Base-by-base conservation (phyloP, 2,329 filamentous ascomycete species). In the Ophiobolus disseminans region DNA sequence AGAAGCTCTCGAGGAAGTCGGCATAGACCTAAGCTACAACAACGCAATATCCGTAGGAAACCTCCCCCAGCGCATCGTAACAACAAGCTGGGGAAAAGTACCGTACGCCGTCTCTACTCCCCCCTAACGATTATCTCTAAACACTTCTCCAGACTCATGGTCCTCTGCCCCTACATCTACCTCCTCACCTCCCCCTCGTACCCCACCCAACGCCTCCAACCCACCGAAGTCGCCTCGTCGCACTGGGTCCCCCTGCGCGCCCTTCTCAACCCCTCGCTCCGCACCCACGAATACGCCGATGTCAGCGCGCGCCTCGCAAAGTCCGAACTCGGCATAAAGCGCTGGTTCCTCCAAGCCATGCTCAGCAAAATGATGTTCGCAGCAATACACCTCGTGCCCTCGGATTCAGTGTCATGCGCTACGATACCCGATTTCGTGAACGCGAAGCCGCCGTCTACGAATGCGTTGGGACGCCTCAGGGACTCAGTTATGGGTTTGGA, bases 331-430 rank as follows among this genome's bases (percentile, higher is more conserved):
- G 76, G 80, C 11, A 66, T 85, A 30, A 73, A 80, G 56, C 81
- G 81, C 50, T 77, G 79, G 60, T 76, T 84, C 53, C 73, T 84
- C 28, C 78, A 82, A 32, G 75, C 78, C 23, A 76, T 85, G 60
- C 76, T 88, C 39, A 86, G 86, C 9, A 80, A 81, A 50, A 88
- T 89, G 85, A 78, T 84, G 59, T 88, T 88, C 62, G 83, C 85
- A 19, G 86, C 86, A 5, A 81, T 89, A 23, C 77, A 77, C 36
- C 75, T 89, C 9, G 73, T 82, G 11, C 86, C 86, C 4, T 83
- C 83, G 0, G 83, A 86, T 60, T 85, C 80, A 13, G 70, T 84
- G 8, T 81, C 83, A 60, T 85, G 82, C 62, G 80, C 75, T 43
- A 78, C 79, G 2, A 80, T 78, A 3, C 73, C 76, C 0, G 81